phyloP scores from a whole-genome alignment of 371 early-diverging fungal species.

The Mucor lusitanicus region DNA sequence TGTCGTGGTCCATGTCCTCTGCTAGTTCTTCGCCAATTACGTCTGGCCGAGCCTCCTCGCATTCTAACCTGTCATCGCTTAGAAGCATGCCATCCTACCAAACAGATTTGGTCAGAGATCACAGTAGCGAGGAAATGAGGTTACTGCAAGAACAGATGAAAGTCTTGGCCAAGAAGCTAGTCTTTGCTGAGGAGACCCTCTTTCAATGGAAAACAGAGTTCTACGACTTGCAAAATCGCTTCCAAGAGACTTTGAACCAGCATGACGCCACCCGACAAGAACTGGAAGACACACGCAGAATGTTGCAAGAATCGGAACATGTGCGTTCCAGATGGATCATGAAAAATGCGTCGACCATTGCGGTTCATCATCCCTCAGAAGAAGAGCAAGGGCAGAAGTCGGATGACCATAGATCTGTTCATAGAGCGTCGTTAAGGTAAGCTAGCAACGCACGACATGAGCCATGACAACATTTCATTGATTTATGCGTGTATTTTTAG shows the following conservation, averaged over 20 bases:
- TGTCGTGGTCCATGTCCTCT: not conserved
- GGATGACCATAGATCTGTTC: not conserved
- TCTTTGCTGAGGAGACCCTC: not conserved
- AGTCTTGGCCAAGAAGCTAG: not conserved
- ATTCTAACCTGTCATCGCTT: not conserved
- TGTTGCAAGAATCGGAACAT: slow-evolving; percentile 8
- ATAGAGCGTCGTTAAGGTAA: not conserved
- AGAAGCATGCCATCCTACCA: not conserved
- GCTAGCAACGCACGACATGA: not conserved
- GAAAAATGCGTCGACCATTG: not conserved
- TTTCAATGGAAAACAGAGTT: slow-evolving; percentile 9
- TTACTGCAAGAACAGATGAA: not conserved
- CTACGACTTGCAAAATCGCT: not conserved
- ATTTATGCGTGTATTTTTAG: not conserved
- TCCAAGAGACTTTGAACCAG: not conserved
- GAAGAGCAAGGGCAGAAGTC: not conserved
- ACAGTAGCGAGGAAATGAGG: not conserved
- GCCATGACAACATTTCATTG: not conserved
- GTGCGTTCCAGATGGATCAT: slow-evolving; percentile 8
- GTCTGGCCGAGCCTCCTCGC: not conserved
- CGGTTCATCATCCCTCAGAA: not conserved
- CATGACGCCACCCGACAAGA: not conserved
- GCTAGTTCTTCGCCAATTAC: not conserved
- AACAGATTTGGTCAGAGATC: not conserved
- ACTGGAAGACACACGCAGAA: not conserved